phyloP scores from a whole-genome alignment of 768 basidiomycete species.

The Pleurotus tuber-regium region DNA sequence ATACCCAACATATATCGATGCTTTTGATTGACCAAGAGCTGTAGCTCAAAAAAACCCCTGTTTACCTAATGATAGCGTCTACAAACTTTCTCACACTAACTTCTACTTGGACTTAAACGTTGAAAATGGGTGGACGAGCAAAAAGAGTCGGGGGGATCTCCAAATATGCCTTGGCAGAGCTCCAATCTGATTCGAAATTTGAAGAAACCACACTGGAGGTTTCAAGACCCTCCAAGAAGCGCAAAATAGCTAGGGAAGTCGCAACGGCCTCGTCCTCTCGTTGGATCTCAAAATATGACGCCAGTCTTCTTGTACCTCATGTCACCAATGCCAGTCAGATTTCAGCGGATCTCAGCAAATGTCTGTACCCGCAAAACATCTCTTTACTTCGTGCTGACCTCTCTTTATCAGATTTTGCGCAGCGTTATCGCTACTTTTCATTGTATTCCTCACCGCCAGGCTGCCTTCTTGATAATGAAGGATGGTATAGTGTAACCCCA shows the following conservation, averaged over 20 bases:
- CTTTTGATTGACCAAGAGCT: no score
- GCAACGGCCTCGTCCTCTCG: conserved; percentile 13
- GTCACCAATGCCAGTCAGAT: conserved; percentile 66
- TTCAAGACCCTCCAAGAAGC: conserved; percentile 15
- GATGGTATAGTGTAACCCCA: conserved; percentile 98
- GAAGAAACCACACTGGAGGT: background rate
- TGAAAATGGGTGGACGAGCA: background rate
- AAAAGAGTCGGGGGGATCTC: background rate
- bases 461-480: conserved; percentile 88
- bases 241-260: conserved; percentile 19
- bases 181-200: background rate
- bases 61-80: no score
- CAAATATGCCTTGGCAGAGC: background rate
- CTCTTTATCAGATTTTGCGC: conserved; percentile 68
- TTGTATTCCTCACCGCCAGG: conserved; percentile 66
- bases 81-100: no score
- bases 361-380: conserved; percentile 43
- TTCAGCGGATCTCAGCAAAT: conserved; percentile 79
- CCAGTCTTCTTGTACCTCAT: conserved; percentile 69
- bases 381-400: no score
- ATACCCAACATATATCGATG: no score
- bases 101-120: no score
- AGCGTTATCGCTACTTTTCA: conserved; percentile 80
- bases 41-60: no score
- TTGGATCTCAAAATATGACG: conserved; percentile 54